phyloP scores from a whole-genome alignment of 108 stramenopile genomes.

The Aurantiochytrium sp. region DNA sequence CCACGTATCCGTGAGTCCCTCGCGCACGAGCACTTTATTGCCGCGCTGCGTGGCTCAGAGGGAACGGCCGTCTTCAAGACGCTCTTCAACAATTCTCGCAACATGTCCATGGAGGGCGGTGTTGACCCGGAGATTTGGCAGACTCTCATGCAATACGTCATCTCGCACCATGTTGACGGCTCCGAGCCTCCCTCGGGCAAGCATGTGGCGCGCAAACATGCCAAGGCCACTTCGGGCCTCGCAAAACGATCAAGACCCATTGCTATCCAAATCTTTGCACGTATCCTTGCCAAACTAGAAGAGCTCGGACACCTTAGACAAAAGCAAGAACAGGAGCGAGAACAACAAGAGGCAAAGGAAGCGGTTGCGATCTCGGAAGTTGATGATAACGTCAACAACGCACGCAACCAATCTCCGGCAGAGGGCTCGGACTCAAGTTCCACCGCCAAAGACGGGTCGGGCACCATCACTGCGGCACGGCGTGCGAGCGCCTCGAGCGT shows the following conservation, averaged over 20 bases:
- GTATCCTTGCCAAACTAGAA: neutral
- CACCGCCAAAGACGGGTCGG: too few relatives aligned
- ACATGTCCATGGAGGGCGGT: neutral
- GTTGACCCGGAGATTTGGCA: neutral
- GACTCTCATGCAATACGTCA: neutral
- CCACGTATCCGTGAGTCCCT: neutral
- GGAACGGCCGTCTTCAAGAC: neutral
- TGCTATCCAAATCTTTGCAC: neutral
- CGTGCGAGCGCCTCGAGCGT: too few relatives aligned
- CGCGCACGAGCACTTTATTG: neutral
- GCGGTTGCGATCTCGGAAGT: neutral
- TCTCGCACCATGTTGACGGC: neutral
- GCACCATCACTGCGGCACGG: too few relatives aligned
- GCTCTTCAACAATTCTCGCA: neutral
- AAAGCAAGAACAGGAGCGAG: neutral
- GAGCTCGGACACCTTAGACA: neutral
- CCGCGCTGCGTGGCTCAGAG: neutral
- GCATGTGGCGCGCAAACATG: neutral
- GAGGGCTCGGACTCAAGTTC: too few relatives aligned
- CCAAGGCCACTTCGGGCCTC: neutral
- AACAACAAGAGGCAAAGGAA: neutral
- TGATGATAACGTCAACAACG: too few relatives aligned
- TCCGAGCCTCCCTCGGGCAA: neutral
- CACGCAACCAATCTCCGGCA: too few relatives aligned
- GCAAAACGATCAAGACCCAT: neutral